Evolutionary conservation across 2,329 filamentous ascomycete species (phyloP).

Genomic region (Trichothecium sympodiale): DNA sequence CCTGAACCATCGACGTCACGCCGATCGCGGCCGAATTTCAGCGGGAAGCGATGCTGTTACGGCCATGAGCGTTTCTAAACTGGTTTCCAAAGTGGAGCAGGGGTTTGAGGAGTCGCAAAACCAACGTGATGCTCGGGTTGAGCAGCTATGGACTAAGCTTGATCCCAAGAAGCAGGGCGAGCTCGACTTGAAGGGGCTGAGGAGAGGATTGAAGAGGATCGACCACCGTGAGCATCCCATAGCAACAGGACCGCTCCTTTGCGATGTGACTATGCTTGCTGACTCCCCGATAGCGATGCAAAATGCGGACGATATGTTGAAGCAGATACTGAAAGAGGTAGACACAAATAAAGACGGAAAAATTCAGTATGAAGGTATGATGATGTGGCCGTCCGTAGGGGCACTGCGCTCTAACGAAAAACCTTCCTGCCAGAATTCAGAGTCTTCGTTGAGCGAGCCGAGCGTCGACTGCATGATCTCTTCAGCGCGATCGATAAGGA

Average conservation of each 20-base stretch:
- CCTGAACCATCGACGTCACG: neutral
- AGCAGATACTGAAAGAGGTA: constrained; percentile 68
- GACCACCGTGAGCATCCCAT: constrained; percentile 67
- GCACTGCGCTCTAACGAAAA: constrained; percentile 1
- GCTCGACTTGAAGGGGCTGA: constrained; percentile 73
- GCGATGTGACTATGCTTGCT: neutral
- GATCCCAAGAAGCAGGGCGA: constrained; percentile 67
- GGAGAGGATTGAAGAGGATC: constrained; percentile 75
- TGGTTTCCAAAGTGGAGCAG: constrained; percentile 40
- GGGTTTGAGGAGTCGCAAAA: constrained; percentile 69
- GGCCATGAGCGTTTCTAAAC: constrained; percentile 31
- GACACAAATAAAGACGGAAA: constrained; percentile 80
- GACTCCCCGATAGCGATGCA: constrained; percentile 49
- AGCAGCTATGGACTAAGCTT: constrained; percentile 73
- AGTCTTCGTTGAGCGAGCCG: constrained; percentile 76
- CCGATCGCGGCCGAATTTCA: constrained; percentile 1
- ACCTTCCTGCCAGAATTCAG: constrained; percentile 59
- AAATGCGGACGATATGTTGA: constrained; percentile 79
- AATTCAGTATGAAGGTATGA: constrained; percentile 80
- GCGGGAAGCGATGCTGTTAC: constrained; percentile 1
- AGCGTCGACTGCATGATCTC: constrained; percentile 68
- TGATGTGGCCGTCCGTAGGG: neutral
- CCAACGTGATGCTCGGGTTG: constrained; percentile 70
- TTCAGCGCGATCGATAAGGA: constrained; percentile 84
- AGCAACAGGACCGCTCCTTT: neutral